Conservation (phyloP, 106 monocot genomes). For the Acanthochlamys bracteata region DNA sequence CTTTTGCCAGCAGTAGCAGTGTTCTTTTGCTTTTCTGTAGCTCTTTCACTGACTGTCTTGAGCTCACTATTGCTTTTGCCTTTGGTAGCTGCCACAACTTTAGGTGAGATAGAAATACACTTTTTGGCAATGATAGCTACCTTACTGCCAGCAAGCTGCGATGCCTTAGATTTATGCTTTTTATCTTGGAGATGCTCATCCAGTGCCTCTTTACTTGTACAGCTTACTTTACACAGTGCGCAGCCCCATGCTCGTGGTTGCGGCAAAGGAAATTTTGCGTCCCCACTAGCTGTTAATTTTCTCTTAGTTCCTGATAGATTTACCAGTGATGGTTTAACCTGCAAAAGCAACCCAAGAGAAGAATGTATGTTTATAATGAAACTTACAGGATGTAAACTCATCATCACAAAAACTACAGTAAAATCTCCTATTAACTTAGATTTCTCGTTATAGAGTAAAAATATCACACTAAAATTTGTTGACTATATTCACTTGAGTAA, state of each 20-base stretch:
- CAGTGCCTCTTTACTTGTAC: conserved; percentile 12
- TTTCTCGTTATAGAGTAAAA: too few relatives aligned
- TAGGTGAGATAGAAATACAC: not conserved
- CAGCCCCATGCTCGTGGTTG: conserved; percentile 17
- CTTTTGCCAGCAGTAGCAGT: too few relatives aligned
- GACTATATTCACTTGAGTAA: too few relatives aligned
- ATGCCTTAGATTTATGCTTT: conserved; percentile 16
- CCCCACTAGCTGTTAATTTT: not conserved
- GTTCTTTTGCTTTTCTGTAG: conserved; percentile 1
- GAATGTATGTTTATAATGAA: too few relatives aligned
- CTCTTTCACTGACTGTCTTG: not conserved
- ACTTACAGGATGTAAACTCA: too few relatives aligned
- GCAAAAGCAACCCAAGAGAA: too few relatives aligned
- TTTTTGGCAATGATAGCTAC: not conserved
- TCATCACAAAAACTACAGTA: too few relatives aligned
- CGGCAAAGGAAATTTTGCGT: not conserved
- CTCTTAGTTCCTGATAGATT: conserved; percentile 1
- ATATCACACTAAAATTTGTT: too few relatives aligned
- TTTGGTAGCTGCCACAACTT: not conserved
- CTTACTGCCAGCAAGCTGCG: not conserved
- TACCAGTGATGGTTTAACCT: not conserved
- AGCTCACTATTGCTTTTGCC: not conserved
- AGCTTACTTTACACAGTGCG: conserved; percentile 22
- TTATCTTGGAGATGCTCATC: conserved; percentile 25
- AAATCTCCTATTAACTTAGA: too few relatives aligned